These are phyloP conservation scores for Pezicula carpinea DNA, from an alignment of 2,329 filamentous ascomycete genomes.

Conservation along the genomic window DNA sequence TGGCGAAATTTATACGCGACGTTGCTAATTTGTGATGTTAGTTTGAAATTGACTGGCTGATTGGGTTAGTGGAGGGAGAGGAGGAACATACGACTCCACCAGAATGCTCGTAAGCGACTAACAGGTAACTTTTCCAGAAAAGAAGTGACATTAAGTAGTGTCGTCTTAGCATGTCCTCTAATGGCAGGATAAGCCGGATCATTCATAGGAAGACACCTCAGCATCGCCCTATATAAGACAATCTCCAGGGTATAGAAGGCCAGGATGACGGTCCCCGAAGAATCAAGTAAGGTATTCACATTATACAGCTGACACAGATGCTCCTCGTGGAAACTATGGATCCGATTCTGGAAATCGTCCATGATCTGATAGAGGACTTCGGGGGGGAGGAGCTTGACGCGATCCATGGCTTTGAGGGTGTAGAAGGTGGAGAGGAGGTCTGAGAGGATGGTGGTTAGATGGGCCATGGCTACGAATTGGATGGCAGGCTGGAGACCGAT, in stretches of 20 bases:
- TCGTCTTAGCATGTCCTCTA: constrained; percentile 11
- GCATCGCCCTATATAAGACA: constrained; percentile 16
- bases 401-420: constrained; percentile 26
- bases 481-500: constrained; percentile 13
- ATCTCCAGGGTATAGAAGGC: constrained; percentile 19
- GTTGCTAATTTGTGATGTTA: constrained; percentile 11
- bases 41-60: neutral
- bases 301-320: constrained; percentile 16
- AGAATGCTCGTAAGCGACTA: constrained; percentile 17
- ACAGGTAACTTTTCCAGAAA: constrained; percentile 22
- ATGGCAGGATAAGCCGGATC: constrained; percentile 11
- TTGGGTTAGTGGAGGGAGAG: neutral
- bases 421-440: constrained; percentile 47
- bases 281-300: constrained; percentile 10
- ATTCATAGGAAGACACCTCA: constrained; percentile 14
- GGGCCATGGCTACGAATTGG: constrained; percentile 44
- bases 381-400: constrained; percentile 12
- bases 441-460: constrained; percentile 45
- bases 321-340: constrained; percentile 14
- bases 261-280: constrained; percentile 14
- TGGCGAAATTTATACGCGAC: constrained; percentile 18
- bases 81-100: constrained; percentile 22
- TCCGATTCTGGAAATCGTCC: constrained; percentile 13
- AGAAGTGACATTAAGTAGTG: constrained; percentile 10
- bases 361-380: constrained; percentile 15